A percentile compares a stretch with the other conserved stretches of the same genome.
Evolutionary conservation across 2,329 filamentous ascomycete species (phyloP).

Genomic region (Cordyceps farinosa): DNA sequence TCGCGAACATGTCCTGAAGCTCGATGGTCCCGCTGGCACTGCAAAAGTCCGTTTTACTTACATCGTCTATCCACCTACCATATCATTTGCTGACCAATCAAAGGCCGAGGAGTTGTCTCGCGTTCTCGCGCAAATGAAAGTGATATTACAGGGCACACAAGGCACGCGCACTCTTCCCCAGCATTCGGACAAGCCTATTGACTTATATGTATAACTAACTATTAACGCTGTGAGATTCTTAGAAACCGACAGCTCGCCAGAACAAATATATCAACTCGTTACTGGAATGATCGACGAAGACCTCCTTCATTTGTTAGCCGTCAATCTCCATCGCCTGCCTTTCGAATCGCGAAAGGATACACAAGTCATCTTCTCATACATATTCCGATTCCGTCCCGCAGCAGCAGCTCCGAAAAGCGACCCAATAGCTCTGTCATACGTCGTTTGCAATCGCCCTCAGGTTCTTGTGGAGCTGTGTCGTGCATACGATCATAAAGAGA

Average conservation of each 20-base stretch:
- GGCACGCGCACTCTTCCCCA: slow-evolving; percentile 47
- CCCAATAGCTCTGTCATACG: slow-evolving; percentile 81
- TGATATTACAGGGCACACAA: slow-evolving; percentile 87
- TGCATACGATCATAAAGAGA: slow-evolving; percentile 86
- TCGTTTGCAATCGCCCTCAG: slow-evolving; percentile 80
- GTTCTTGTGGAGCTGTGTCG: slow-evolving; percentile 84
- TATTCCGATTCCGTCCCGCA: slow-evolving; percentile 81
- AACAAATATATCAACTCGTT: slow-evolving; percentile 84
- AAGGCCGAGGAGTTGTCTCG: slow-evolving; percentile 85
- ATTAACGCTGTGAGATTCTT: not conserved
- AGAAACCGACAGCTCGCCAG: slow-evolving; percentile 84
- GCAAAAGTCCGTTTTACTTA: slow-evolving; percentile 40
- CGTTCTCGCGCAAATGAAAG: slow-evolving; percentile 85
- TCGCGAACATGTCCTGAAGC: slow-evolving; percentile 49
- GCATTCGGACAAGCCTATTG: no score
- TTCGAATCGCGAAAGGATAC: slow-evolving; percentile 97
- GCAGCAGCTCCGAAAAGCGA: slow-evolving; percentile 65
- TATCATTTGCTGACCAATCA: slow-evolving; percentile 20
- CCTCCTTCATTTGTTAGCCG: slow-evolving; percentile 77
- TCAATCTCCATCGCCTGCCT: slow-evolving; percentile 77
- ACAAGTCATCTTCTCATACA: slow-evolving; percentile 92
- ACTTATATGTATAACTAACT: not conserved
- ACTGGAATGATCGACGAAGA: slow-evolving; percentile 84
- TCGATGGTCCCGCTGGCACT: slow-evolving; percentile 46
- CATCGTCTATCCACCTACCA: not conserved